These are phyloP conservation scores for Zymoseptoria passerinii DNA, from an alignment of 2,329 filamentous ascomycete genomes.

Conservation along the genomic window DNA sequence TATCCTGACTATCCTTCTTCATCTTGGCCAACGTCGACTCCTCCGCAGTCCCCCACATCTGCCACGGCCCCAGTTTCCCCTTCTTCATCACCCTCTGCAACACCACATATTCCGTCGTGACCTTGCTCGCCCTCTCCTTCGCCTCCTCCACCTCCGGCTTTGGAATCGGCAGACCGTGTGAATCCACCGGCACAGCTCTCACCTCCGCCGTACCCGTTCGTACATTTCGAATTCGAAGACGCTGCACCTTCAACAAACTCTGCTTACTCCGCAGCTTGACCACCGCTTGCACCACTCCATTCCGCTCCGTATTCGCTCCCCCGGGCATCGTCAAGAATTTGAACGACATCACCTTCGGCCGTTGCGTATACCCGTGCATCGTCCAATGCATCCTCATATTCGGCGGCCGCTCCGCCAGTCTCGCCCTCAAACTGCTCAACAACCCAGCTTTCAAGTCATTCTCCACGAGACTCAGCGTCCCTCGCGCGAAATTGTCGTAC, in stretches of 20 bases:
- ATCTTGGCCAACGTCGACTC: conserved; percentile 36
- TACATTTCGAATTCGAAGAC: conserved; percentile 11
- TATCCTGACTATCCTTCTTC: conserved; percentile 16
- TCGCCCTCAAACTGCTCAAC: conserved; percentile 23
- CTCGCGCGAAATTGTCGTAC: conserved; percentile 41
- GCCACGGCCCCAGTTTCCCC: conserved; percentile 39
- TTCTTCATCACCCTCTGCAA: conserved; percentile 38
- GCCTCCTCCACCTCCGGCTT: conserved; percentile 29
- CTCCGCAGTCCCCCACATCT: conserved; percentile 42
- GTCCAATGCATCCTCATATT: conserved; percentile 24
- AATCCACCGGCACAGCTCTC: conserved; percentile 27
- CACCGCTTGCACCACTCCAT: conserved; percentile 25
- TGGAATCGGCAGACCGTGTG: conserved; percentile 23
- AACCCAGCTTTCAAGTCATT: conserved; percentile 17
- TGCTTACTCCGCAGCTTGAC: conserved; percentile 24
- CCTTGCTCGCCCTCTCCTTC: conserved; percentile 30
- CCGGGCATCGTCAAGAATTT: conserved; percentile 5
- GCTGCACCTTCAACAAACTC: conserved; percentile 20
- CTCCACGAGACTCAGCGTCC: conserved; percentile 24
- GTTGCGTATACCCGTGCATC: conserved; percentile 21
- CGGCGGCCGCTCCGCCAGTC: conserved; percentile 31
- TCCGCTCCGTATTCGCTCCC: conserved; percentile 22
- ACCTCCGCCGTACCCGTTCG: conserved; percentile 6
- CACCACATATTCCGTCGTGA: conserved; percentile 44
- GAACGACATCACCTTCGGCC: conserved; percentile 6